Evolutionary conservation across 2,329 filamentous ascomycete genomes (phyloP).

Genomic region (Aspergillus puulaauensis): DNA sequence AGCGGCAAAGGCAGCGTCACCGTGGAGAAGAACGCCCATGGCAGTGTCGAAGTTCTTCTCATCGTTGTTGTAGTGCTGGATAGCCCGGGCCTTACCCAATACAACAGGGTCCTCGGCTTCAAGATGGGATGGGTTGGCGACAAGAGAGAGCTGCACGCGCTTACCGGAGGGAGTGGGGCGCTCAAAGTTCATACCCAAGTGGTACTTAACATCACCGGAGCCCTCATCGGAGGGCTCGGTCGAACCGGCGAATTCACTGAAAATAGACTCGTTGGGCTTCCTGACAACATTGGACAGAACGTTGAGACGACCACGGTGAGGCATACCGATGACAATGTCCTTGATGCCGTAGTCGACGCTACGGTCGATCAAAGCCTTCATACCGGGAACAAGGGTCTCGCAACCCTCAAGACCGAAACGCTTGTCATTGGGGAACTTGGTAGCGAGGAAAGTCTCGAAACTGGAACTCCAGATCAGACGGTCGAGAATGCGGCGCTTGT

Average conservation of each 20-base stretch:
- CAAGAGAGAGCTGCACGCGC: constrained; percentile 97
- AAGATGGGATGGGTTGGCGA: constrained; percentile 96
- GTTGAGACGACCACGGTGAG: constrained; percentile 96
- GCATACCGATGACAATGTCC: constrained; percentile 99
- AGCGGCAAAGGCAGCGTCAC: constrained; percentile 93
- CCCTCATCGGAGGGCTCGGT: constrained; percentile 88
- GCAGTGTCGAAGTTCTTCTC: constrained; percentile 84
- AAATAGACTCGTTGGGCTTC: constrained; percentile 99
- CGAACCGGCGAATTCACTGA: constrained; percentile 93
- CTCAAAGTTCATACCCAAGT: constrained; percentile 99
- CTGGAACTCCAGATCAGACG: constrained; percentile 98
- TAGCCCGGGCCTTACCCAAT: constrained; percentile 93
- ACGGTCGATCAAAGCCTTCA: constrained; percentile 98
- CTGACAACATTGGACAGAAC: constrained; percentile 97
- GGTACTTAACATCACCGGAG: constrained; percentile 98
- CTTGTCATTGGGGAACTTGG: constrained; percentile 99
- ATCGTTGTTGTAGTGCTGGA: constrained; percentile 98
- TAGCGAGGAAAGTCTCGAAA: constrained; percentile 92
- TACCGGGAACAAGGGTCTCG: constrained; percentile 93
- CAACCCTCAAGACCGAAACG: constrained; percentile 97
- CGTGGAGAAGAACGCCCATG: constrained; percentile 94
- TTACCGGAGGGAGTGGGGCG: constrained; percentile 96
- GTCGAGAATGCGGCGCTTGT: constrained; percentile 97
- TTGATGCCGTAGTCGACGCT: constrained; percentile 98
- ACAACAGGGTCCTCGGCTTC: constrained; percentile 98